phyloP scores from a whole-genome alignment of 768 basidiomycete genomes.

The Leucocoprinus leucothites region DNA sequence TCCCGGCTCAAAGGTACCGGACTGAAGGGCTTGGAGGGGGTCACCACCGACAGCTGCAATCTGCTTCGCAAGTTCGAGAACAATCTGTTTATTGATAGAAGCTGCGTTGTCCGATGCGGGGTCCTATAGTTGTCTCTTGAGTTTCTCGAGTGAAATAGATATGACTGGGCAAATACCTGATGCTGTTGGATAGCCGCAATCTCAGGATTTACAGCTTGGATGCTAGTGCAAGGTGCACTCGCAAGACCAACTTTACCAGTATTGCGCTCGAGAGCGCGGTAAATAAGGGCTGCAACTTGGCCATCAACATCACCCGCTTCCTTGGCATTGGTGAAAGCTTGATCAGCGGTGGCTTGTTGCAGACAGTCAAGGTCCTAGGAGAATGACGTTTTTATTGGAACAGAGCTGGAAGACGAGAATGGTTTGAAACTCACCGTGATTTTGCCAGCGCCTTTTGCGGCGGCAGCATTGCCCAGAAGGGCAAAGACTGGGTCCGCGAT shows the following conservation, averaged over 20 bases:
- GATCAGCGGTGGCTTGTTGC: constrained; percentile 64
- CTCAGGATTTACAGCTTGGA: constrained; percentile 59
- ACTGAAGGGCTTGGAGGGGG: constrained; percentile 52
- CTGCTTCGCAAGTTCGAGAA: constrained; percentile 59
- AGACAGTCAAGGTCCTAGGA: constrained; percentile 54
- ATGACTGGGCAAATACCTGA: constrained; percentile 31
- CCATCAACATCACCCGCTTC: constrained; percentile 54
- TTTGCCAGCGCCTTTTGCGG: constrained; percentile 47
- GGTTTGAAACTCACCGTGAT: constrained; percentile 38
- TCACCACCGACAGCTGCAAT: constrained; percentile 63
- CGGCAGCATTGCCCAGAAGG: constrained; percentile 66
- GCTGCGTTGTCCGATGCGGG: constrained; percentile 58
- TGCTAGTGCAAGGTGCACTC: constrained; percentile 47
- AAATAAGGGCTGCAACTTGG: constrained; percentile 57
- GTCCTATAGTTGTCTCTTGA: constrained; percentile 35
- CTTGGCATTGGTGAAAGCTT: constrained; percentile 74
- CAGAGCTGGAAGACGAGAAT: not conserved
- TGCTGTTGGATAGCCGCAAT: constrained; percentile 64
- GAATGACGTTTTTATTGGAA: too few species aligned
- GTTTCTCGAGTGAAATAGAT: not conserved
- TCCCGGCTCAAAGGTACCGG: constrained; percentile 64
- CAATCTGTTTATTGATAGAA: constrained; percentile 60
- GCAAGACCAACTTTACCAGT: constrained; percentile 49
- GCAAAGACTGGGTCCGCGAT: constrained; percentile 64
- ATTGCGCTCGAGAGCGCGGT: constrained; percentile 65